Conservation (phyloP, 495 filamentous ascomycete genomes). For the Chaetomium cochliodes region DNA sequence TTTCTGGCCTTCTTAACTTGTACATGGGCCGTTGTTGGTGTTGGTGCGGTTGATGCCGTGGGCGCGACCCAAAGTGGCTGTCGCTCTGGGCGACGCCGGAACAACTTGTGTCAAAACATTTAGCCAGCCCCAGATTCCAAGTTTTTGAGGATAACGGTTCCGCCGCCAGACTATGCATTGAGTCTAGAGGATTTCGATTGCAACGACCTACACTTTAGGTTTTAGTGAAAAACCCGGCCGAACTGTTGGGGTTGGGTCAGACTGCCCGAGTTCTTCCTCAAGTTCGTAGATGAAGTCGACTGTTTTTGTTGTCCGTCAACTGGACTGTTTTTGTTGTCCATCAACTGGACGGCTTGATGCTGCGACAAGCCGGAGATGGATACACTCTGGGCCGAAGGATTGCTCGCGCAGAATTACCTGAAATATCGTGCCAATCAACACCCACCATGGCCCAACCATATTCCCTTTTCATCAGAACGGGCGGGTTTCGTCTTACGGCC, state of each 20-base stretch:
- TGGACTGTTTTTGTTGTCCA: background rate
- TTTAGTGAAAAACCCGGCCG: background rate
- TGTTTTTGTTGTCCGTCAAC: conserved; percentile 1
- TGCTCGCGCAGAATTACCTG: too few species aligned
- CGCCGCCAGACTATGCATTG: conserved; percentile 9
- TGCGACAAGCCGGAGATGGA: too few species aligned
- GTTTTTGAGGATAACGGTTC: background rate
- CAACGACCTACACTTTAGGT: background rate
- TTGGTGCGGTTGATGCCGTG: conserved; percentile 31
- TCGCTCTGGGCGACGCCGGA: conserved; percentile 15
- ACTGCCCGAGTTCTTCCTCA: background rate
- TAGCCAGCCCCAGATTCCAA: conserved; percentile 17
- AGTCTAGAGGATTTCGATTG: conserved; percentile 18
- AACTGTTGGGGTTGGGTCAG: background rate
- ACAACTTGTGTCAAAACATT: conserved; percentile 21
- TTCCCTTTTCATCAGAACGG: background rate
- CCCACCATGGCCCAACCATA: too few species aligned
- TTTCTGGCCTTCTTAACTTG: conserved; percentile 19
- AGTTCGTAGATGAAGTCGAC: background rate
- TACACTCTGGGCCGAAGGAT: too few species aligned
- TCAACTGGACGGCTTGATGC: background rate
- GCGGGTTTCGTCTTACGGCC: background rate
- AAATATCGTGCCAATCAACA: too few species aligned
- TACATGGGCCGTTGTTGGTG: conserved; percentile 18
- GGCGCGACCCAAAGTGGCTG: conserved; percentile 10